These are phyloP conservation scores for Penicillium ochrochloron DNA, from an alignment of 495 filamentous ascomycete species.

Conservation along the genomic window DNA sequence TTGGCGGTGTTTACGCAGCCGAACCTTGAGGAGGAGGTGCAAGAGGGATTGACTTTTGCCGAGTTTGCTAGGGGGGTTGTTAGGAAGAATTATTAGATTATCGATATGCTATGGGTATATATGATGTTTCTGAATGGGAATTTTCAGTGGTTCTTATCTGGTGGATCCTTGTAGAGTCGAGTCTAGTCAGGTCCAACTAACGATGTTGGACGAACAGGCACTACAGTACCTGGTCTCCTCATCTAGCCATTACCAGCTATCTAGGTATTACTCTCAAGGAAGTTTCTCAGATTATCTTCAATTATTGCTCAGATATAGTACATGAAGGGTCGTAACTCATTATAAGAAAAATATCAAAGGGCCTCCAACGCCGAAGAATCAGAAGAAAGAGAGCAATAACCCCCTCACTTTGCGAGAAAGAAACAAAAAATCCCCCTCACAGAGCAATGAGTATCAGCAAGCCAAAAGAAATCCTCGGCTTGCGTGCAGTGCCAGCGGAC, in stretches of 20 bases:
- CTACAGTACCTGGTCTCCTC: neutral
- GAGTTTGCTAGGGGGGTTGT: conserved; percentile 87
- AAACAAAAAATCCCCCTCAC: neutral
- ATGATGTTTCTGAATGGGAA: neutral
- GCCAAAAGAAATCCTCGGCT: neutral
- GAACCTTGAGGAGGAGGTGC: conserved; percentile 84
- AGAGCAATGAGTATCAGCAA: neutral
- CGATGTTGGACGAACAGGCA: neutral
- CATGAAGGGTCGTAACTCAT: neutral
- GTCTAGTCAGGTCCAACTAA: neutral
- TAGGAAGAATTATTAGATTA: conserved; percentile 67
- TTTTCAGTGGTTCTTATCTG: neutral
- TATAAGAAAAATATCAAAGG: too few species aligned
- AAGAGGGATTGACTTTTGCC: conserved; percentile 76
- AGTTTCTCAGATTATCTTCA: neutral
- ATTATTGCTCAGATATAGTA: neutral
- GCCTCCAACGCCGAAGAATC: too few species aligned
- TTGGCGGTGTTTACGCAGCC: conserved; percentile 98
- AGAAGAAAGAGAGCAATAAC: neutral
- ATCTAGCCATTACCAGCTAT: neutral
- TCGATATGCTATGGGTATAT: neutral
- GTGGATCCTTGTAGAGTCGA: neutral
- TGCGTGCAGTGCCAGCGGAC: neutral
- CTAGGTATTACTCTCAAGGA: neutral
- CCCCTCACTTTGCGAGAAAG: neutral